phyloP scores from a whole-genome alignment of 2,329 filamentous ascomycete genomes.

The Teratosphaeria zuluensis region DNA sequence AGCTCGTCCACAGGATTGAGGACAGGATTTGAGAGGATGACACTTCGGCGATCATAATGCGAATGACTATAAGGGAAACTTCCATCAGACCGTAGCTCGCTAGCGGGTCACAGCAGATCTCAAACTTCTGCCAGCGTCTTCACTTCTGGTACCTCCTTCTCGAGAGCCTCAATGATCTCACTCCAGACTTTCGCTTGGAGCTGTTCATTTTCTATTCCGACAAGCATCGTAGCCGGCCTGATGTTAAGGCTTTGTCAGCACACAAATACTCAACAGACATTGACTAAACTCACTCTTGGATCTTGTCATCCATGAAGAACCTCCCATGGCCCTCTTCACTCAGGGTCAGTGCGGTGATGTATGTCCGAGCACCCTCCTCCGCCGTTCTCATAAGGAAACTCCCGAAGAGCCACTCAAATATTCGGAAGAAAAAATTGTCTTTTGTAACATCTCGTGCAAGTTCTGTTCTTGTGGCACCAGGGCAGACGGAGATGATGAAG shows the following conservation, averaged over 20 bases:
- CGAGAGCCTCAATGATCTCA: slow-evolving; percentile 6
- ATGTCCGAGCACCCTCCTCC: slow-evolving; percentile 11
- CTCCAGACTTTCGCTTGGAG: slow-evolving; percentile 4
- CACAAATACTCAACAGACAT: background rate
- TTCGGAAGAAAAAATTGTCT: background rate
- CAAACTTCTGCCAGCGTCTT: background rate
- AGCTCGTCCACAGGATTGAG: no score
- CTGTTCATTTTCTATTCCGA: background rate
- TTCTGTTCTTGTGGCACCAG: slow-evolving; percentile 4
- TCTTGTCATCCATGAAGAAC: slow-evolving; percentile 8
- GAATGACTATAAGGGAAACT: no score
- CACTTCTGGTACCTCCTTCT: slow-evolving; percentile 7
- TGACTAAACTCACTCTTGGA: slow-evolving; percentile 5
- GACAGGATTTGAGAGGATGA: no score
- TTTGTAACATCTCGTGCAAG: slow-evolving; percentile 2
- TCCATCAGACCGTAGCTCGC: no score
- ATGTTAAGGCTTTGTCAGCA: background rate
- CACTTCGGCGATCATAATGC: no score
- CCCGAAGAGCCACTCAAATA: background rate
- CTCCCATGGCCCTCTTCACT: slow-evolving; percentile 9
- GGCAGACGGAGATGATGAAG: slow-evolving; percentile 6
- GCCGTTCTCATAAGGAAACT: slow-evolving; percentile 4
- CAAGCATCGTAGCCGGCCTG: slow-evolving; percentile 4
- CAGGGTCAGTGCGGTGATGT: slow-evolving; percentile 8
- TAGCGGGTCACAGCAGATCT: no score